A percentile compares a stretch with the other conserved stretches of the same genome.
phyloP scores from a whole-genome alignment of 345 rosid genomes.

The Hibiscus syriacus region DNA sequence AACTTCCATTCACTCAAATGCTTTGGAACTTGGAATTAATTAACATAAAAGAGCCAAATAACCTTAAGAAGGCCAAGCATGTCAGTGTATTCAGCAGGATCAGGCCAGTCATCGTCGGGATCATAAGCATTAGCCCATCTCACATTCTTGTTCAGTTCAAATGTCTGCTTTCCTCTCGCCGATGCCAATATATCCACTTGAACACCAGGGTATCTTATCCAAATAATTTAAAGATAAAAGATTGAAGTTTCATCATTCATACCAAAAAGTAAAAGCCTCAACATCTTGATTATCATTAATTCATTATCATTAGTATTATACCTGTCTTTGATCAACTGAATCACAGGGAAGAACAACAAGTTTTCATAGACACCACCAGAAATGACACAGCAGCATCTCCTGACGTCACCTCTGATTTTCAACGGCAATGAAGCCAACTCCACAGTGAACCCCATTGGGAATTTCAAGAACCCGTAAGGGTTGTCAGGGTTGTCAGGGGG shows the following conservation, averaged over 20 bases:
- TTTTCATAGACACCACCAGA: slow-evolving; percentile 95
- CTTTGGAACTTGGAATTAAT: too few relatives aligned
- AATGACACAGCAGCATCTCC: slow-evolving; percentile 78
- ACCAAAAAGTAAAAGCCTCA: background rate
- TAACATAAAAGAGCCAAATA: background rate
- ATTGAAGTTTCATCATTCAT: background rate
- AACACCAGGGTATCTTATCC: slow-evolving; percentile 76
- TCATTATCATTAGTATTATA: background rate
- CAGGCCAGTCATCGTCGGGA: slow-evolving; percentile 77
- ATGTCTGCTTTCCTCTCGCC: slow-evolving; percentile 85
- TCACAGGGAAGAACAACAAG: slow-evolving; percentile 72
- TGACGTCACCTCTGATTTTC: slow-evolving; percentile 87
- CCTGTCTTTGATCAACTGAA: slow-evolving; percentile 87
- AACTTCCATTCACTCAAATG: background rate
- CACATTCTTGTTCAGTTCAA: slow-evolving; percentile 84
- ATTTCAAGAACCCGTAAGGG: slow-evolving; percentile 87
- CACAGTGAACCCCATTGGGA: slow-evolving; percentile 66
- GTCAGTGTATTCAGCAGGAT: slow-evolving; percentile 76
- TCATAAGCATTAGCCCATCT: slow-evolving; percentile 92
- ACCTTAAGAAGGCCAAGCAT: slow-evolving; percentile 85
- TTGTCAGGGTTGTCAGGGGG: slow-evolving; percentile 72
- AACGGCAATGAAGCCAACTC: slow-evolving; percentile 70
- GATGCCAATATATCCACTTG: slow-evolving; percentile 69
- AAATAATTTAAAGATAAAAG: background rate
- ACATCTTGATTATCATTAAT: background rate